Evolutionary conservation across 352 stramenopile species (phyloP).

Genomic region (Phytophthora cactorum): DNA sequence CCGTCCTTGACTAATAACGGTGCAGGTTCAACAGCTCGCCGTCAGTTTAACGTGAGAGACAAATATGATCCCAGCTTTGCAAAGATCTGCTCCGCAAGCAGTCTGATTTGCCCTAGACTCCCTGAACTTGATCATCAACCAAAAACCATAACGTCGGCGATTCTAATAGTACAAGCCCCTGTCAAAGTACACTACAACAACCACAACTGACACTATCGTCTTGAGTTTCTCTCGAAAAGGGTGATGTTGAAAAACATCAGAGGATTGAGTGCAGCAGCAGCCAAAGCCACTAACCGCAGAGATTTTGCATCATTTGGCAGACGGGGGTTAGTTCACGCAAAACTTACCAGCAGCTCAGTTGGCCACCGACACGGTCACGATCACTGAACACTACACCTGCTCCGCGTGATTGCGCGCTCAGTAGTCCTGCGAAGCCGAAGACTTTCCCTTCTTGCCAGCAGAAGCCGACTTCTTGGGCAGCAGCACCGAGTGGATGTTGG

Average conservation of each 20-base stretch:
- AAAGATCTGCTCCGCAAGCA: not conserved
- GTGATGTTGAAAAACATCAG: conserved; percentile 64
- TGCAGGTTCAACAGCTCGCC: conserved; percentile 41
- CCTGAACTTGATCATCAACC: too few relatives aligned
- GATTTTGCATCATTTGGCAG: conserved; percentile 28
- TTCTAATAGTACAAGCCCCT: too few relatives aligned
- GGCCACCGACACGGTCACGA: conserved; percentile 17
- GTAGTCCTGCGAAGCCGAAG: conserved; percentile 65
- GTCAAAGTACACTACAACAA: not conserved
- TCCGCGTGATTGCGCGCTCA: conserved; percentile 45
- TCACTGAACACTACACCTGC: conserved; percentile 9
- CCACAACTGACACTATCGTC: too few relatives aligned
- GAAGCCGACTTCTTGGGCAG: conserved; percentile 87
- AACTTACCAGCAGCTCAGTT: conserved; percentile 19
- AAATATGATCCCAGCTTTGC: not conserved
- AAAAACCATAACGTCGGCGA: too few relatives aligned
- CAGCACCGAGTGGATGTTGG: conserved; percentile 95
- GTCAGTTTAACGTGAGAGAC: conserved; percentile 12
- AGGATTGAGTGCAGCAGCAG: conserved; percentile 23
- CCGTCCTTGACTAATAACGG: not conserved
- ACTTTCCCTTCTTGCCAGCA: conserved; percentile 58
- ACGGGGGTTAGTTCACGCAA: conserved; percentile 17
- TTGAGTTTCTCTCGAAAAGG: conserved; percentile 32
- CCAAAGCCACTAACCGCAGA: conserved; percentile 14
- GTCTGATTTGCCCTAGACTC: too few relatives aligned